Evolutionary conservation across 768 basidiomycete genomes (phyloP).

Genomic region (Xerocomus potaroensis): DNA sequence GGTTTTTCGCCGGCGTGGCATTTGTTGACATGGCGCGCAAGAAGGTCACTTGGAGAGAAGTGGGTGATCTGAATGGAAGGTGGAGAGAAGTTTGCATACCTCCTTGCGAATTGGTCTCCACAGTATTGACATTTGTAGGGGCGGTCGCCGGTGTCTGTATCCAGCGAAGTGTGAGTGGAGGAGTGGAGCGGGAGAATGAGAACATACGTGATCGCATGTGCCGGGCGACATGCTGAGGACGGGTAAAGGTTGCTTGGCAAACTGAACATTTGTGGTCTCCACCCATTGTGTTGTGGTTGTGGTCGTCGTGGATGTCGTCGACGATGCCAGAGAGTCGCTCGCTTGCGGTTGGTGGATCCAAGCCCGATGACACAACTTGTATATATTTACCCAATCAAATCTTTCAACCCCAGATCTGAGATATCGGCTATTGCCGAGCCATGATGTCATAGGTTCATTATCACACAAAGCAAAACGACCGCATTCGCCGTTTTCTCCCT

Average conservation of each 20-base stretch:
- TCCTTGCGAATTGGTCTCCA: slow-evolving; percentile 86
- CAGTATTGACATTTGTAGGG: slow-evolving; percentile 87
- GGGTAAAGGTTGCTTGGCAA: slow-evolving; percentile 82
- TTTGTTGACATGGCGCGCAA: slow-evolving; percentile 84
- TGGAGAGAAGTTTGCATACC: slow-evolving; percentile 42
- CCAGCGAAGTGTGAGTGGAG: not conserved
- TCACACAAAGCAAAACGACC: too few species aligned
- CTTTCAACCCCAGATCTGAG: slow-evolving; percentile 33
- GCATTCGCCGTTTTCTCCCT: not conserved
- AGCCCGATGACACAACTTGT: slow-evolving; percentile 35
- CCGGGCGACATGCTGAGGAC: slow-evolving; percentile 84
- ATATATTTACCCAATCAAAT: slow-evolving; percentile 33
- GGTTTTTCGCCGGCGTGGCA: slow-evolving; percentile 79
- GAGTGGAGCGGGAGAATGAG: slow-evolving; percentile 21
- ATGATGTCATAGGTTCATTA: slow-evolving; percentile 29
- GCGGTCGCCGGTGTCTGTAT: slow-evolving; percentile 78
- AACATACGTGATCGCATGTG: slow-evolving; percentile 89
- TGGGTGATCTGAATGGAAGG: slow-evolving; percentile 4
- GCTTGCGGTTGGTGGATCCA: slow-evolving; percentile 24
- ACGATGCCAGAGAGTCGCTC: slow-evolving; percentile 17
- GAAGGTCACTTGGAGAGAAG: slow-evolving; percentile 58
- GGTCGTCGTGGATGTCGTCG: slow-evolving; percentile 10
- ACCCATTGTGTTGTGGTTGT: slow-evolving; percentile 44
- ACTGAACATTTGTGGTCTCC: slow-evolving; percentile 87
- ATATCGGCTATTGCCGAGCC: slow-evolving; percentile 25